Evolutionary conservation across 2,329 filamentous ascomycete species (phyloP), one percentile per base, ranked within the genome.

Genomic region (Alternaria panax): DNA sequence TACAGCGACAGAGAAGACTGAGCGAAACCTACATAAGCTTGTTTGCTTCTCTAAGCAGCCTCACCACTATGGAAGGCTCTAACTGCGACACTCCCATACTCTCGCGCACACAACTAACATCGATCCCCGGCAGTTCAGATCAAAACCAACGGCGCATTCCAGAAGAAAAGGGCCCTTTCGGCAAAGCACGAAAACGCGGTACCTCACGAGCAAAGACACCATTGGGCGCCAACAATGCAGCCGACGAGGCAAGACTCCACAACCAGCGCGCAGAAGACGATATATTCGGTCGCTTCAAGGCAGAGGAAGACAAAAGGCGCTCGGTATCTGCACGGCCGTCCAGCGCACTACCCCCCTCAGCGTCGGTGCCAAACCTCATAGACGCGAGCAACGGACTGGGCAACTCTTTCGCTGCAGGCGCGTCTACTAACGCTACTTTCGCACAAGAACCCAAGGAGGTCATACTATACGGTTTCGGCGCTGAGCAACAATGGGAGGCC

Each of bases 401-500:
- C 27, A 60, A 57, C 40, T 75, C 72, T 12, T 75, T 75, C 56
- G 59, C 69, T 8, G 51, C 62, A 18, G 69, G 71, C 52, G 65
- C 69, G 58, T 55, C 69, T 5, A 57, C 80, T 45, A 79, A 78
- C 60, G 70, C 81, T 16, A 73, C 75, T 72, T 56, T 55, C 20
- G 64, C 75, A 42, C 85, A 84, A 63, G 84, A 87, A 64, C 87
- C 88, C 2, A 90, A 91, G 38, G 93, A 97, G 79, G 87, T 96
- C 63, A 88, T 97, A 55, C 83, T 98, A 16, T 91, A 93, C 67
- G 94, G 94, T 28, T 97, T 93, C 79, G 87, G 77, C 81, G 89
- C 79, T 84, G 83, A 86, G 5, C 75, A 78, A 7, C 86, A 88
- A 73, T 97, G 95, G 85, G 92, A 93, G 27, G 93, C 93, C 32